Base-by-base conservation (phyloP, 805 yeast species). In the Metschnikowia reukaufii region DNA sequence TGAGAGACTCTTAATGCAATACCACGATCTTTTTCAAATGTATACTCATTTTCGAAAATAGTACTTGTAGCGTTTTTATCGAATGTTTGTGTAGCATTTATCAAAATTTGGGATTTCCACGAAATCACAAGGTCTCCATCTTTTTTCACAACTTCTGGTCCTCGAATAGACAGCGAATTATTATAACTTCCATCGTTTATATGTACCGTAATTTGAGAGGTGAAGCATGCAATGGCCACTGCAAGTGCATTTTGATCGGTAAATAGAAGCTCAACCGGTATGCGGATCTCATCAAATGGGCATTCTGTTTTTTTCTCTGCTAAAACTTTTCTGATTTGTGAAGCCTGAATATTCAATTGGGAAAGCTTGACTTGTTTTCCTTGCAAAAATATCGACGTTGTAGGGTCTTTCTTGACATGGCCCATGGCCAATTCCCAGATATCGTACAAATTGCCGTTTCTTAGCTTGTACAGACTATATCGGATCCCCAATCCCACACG, bases 361-460 rank as follows among this genome's bases (percentile, higher is more conserved):
- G 54, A 40, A 9, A 60, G 40, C 43, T 39, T 34, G n/a, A 54
- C 45, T 34, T 44, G 41, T 47, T 54, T 59, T 31, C 57, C 57
- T 13, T 56, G 56, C 32, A 67, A 56, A 32, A 50, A 49, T 9
- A 71, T 30, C 19, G 35, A 4, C 25, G 44, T 29, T 44, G 48
- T 34, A 47, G 30, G 62, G 60, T 63, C 68, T 59, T 37, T 52
- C 45, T 44, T 65, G 42, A 38, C 31, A n/a, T 37, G 39, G 29
- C 45, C 48, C 50, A 57, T 27, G 9, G 77, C 74, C 12, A 82
- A 66, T 44, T 73, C 78, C 91, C 94, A 88, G 3, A 88, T 61
- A 67, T 88, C 96, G 51, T 78, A 76, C 48, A 88, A 61, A 54
- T 80, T 83, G 3, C 96, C 96, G 61, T 86, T 84, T 55, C 96